Evolutionary conservation across 345 rosid species (phyloP).

Genomic region (Citrus australasica): DNA sequence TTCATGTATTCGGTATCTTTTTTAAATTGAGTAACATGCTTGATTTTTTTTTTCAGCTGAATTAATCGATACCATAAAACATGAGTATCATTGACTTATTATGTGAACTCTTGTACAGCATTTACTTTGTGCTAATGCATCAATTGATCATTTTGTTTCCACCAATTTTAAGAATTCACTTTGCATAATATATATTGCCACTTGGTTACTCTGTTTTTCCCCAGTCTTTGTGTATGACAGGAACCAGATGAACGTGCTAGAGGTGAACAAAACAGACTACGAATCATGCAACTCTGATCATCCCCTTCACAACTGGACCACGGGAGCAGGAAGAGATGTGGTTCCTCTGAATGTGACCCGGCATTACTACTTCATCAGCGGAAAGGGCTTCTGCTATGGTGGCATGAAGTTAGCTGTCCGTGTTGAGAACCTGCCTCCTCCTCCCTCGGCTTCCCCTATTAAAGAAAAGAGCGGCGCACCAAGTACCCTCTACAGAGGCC

Average conservation of each 20-base stretch:
- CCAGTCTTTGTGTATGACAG: slow-evolving; percentile 90
- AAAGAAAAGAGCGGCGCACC: slow-evolving; percentile 33
- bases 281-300: slow-evolving; percentile 63
- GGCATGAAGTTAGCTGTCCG: slow-evolving; percentile 71
- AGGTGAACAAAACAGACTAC: slow-evolving; percentile 84
- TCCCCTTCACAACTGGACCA: slow-evolving; percentile 77
- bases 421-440: slow-evolving; percentile 70
- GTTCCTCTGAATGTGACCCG: slow-evolving; percentile 83
- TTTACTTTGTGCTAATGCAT: background rate
- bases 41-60: background rate
- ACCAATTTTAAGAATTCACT: background rate
- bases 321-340: slow-evolving; percentile 87
- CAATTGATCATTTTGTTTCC: background rate
- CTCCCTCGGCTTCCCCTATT: slow-evolving; percentile 49
- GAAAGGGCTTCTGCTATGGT: slow-evolving; percentile 82
- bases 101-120: background rate
- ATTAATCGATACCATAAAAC: background rate
- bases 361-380: slow-evolving; percentile 68
- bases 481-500: slow-evolving; percentile 26
- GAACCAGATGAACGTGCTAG: slow-evolving; percentile 76
- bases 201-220: background rate
- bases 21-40: background rate
- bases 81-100: background rate
- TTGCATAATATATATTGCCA: background rate
- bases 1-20: background rate